Evolutionary conservation across 495 filamentous ascomycete genomes (phyloP).

Genomic region (Trichoderma gamsii): DNA sequence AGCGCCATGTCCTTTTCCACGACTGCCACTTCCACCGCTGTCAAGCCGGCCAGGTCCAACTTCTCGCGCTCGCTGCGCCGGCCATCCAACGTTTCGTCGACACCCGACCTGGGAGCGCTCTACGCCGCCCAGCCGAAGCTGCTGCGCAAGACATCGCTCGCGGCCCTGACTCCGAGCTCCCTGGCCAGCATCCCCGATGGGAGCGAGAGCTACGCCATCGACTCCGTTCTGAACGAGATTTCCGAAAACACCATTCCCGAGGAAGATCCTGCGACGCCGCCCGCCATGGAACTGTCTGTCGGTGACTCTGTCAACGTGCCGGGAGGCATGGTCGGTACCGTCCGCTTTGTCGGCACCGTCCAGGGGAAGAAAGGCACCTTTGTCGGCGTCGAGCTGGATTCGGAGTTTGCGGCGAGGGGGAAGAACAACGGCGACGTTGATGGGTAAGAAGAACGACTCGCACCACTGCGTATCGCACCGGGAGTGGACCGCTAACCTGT

Average conservation of each 20-base stretch:
- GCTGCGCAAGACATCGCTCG: conserved; percentile 60
- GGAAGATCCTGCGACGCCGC: conserved; percentile 26
- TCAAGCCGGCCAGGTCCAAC: conserved; percentile 8
- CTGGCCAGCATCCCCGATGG: conserved; percentile 57
- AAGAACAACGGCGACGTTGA: conserved; percentile 98
- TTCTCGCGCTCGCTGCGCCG: conserved; percentile 20
- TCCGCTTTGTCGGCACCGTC: conserved; percentile 84
- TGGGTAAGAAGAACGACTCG: conserved; percentile 51
- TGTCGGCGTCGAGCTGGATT: conserved; percentile 86
- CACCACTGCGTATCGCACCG: background rate
- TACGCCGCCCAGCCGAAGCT: conserved; percentile 39
- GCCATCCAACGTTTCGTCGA: conserved; percentile 45
- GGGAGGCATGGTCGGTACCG: conserved; percentile 83
- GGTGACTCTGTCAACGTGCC: conserved; percentile 93
- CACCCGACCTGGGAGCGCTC: conserved; percentile 48
- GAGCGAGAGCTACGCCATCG: conserved; percentile 51
- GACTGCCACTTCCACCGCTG: background rate
- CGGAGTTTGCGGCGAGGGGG: conserved; percentile 71
- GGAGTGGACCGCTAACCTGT: conserved; percentile 7
- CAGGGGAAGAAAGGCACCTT: conserved; percentile 86
- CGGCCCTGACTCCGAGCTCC: conserved; percentile 55
- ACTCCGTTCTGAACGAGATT: conserved; percentile 40
- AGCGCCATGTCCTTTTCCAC: background rate
- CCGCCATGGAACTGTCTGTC: conserved; percentile 51
- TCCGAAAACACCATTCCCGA: conserved; percentile 35